Percentiles rank a stretch among this genome's conserved stretches.
phyloP scores from a whole-genome alignment of 805 yeast species.

The Lipomyces spencermartinsiae region DNA sequence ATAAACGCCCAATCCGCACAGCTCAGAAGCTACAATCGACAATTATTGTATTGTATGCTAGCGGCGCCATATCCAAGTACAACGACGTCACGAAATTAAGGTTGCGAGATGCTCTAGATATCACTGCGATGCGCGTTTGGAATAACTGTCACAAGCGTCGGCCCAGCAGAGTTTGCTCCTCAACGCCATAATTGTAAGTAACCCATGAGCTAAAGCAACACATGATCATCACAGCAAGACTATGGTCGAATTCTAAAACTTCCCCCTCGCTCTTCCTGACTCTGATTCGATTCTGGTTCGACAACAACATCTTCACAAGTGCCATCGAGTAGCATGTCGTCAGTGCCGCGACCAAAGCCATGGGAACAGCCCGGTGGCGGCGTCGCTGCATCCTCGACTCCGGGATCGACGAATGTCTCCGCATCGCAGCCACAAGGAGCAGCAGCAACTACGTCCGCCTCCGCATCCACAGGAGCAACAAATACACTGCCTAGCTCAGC shows the following conservation, averaged over 20 bases:
- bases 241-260: too few species aligned
- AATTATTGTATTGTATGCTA: too few species aligned
- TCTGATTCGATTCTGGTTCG: not conserved
- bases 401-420: slow-evolving; percentile 15
- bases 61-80: too few species aligned
- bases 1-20: too few species aligned
- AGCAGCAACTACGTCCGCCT: slow-evolving; percentile 13
- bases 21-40: too few species aligned
- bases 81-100: too few species aligned
- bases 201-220: not conserved
- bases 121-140: not conserved
- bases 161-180: not conserved
- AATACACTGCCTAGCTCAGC: slow-evolving; percentile 21
- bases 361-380: slow-evolving; percentile 26
- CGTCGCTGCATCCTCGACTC: not conserved
- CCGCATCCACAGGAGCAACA: slow-evolving; percentile 11
- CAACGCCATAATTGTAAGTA: not conserved
- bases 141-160: not conserved
- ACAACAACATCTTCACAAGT: not conserved
- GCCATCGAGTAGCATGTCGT: not conserved
- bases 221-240: too few species aligned
- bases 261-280: not conserved
- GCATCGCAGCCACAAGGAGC: slow-evolving; percentile 12
- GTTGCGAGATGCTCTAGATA: not conserved
- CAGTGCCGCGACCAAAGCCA: slow-evolving; percentile 35